These are phyloP conservation scores for Papiliotrema flavescens DNA, from an alignment of 1,284 basidiomycete genomes.

Conservation along the genomic window DNA sequence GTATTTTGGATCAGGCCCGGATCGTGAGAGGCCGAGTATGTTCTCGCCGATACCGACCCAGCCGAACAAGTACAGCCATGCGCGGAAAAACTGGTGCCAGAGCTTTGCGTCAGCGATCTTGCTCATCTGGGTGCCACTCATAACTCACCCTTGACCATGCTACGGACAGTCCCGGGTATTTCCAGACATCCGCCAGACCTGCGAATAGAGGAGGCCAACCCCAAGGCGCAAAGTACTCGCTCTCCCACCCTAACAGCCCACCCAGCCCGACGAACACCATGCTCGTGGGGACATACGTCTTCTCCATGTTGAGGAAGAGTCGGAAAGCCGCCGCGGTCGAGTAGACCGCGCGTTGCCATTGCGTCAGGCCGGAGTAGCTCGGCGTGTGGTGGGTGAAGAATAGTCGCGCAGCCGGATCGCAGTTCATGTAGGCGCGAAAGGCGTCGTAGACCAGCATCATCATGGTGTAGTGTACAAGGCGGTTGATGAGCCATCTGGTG, in stretches of 20 bases:
- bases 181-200: constrained; percentile 13
- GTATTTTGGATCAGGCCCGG: constrained; percentile 20
- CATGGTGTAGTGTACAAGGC: constrained; percentile 8
- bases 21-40: constrained; percentile 35
- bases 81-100: constrained; percentile 41
- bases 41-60: constrained; percentile 41
- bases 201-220: constrained; percentile 43
- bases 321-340: constrained; percentile 11
- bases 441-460: constrained; percentile 20
- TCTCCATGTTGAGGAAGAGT: constrained; percentile 6
- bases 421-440: constrained; percentile 23
- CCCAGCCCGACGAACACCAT: constrained; percentile 20
- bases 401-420: constrained; percentile 14
- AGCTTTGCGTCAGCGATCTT: constrained; percentile 18
- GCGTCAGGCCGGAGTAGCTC: constrained; percentile 10
- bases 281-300: neutral
- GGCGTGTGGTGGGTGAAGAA: constrained; percentile 21
- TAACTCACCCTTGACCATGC: constrained; percentile 22
- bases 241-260: constrained; percentile 30
- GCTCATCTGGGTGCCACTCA: no score
- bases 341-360: constrained; percentile 9
- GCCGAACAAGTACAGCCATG: constrained; percentile 33
- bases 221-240: constrained; percentile 37
- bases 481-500: constrained; percentile 12
- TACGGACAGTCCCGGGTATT: constrained; percentile 15